Percentiles rank a stretch among this genome's conserved stretches.
Conservation (phyloP, 257 asterid genomes). For the Fraxinus americana region DNA sequence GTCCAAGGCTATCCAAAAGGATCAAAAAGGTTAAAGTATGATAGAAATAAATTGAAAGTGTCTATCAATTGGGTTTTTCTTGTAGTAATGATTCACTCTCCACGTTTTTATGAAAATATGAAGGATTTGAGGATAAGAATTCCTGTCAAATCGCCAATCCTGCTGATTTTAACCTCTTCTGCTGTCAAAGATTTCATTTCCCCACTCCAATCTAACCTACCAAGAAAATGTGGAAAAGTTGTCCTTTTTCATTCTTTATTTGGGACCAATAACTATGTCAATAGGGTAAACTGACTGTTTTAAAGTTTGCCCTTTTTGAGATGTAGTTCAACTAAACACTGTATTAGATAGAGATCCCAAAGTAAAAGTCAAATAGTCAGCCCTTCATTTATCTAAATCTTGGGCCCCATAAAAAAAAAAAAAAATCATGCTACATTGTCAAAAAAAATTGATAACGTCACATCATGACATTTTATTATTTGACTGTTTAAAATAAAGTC, state of each 20-base stretch:
- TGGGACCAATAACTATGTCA: no score
- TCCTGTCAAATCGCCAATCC: neutral
- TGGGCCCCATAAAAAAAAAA: no score
- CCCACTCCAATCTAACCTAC: neutral
- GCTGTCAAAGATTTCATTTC: neutral
- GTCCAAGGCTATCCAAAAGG: neutral
- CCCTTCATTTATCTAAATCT: neutral
- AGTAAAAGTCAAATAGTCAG: neutral
- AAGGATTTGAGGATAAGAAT: neutral
- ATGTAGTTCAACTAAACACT: no score
- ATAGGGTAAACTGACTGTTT: no score
- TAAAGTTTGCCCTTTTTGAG: no score
- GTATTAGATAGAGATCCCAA: no score
- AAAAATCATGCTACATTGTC: no score
- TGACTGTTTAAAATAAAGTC: no score
- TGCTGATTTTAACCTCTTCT: neutral
- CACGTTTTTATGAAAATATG: neutral
- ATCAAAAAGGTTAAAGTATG: neutral
- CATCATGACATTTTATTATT: no score
- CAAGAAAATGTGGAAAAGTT: neutral
- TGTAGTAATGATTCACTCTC: neutral
- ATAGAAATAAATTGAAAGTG: neutral
- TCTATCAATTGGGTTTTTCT: neutral
- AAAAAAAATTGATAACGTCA: no score
- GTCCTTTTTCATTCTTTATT: neutral